Evolutionary conservation across 176 grass and related monocot genomes (phyloP).

Genomic region (Ananas comosus): DNA sequence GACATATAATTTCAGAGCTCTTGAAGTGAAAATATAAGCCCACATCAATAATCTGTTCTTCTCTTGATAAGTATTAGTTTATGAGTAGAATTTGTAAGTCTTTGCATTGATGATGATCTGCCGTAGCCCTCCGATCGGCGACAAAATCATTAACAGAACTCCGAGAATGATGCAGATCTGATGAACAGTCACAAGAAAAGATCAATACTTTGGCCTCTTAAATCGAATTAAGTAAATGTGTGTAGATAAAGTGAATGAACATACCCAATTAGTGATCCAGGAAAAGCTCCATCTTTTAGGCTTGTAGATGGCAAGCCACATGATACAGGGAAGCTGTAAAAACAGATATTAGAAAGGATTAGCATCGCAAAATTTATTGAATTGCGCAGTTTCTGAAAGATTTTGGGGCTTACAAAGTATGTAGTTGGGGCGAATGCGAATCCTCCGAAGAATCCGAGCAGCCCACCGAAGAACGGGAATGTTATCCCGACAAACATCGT

Average conservation of each 20-base stretch:
- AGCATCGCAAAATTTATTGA: background rate
- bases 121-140: slow-evolving; percentile 35
- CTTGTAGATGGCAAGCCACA: slow-evolving; percentile 49
- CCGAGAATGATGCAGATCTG: slow-evolving; percentile 45
- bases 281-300: slow-evolving; percentile 48
- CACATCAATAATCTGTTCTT: slow-evolving; percentile 2
- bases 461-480: slow-evolving; percentile 39
- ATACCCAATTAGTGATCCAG: slow-evolving; percentile 55
- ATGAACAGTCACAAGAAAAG: slow-evolving; percentile 2
- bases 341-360: background rate
- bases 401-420: slow-evolving; percentile 35
- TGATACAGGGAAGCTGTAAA: slow-evolving; percentile 63
- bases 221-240: background rate
- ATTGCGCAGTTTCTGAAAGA: background rate
- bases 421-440: slow-evolving; percentile 41
- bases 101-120: slow-evolving; percentile 21
- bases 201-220: background rate
- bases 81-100: slow-evolving; percentile 29
- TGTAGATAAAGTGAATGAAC: background rate
- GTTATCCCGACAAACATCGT: slow-evolving; percentile 31
- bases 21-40: background rate
- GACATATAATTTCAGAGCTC: too few species aligned
- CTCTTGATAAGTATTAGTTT: background rate
- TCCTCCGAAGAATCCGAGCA: slow-evolving; percentile 55
- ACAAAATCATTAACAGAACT: slow-evolving; percentile 24